Evolutionary conservation across 2,329 filamentous ascomycete genomes (phyloP), one percentile per base, ranked within the genome.

Genomic region (Colletotrichum endophyticum): DNA sequence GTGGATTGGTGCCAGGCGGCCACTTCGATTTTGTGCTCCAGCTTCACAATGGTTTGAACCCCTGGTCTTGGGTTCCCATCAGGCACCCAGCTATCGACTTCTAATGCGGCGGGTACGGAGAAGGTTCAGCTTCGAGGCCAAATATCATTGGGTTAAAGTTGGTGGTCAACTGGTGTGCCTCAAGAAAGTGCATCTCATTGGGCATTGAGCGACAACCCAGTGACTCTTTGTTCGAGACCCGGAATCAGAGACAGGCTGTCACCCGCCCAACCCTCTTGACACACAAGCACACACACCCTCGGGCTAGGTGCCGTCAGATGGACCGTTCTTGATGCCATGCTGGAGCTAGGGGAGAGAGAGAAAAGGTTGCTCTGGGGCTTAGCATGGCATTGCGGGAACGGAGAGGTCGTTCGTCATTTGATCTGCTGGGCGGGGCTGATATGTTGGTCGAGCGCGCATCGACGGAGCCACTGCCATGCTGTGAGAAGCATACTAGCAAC

Each of bases 171-270:
- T n/a, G 28, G 13, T 30, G 22, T 28, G 44, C 19, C 22, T 30
- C 25, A 39, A 15, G 53, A 19, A n/a, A 56, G 25, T 34, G 36
- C 44, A 36, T 63, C 28, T 72, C 22, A 75, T 73, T 73, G 73
- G 74, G 25, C 59, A 30, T 61, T 34, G 22, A 32, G 59, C 19
- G 49, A 36, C 25, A 66, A 64, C 27, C 74, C 56, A 66, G 53
- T 72, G 75, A 75, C 67, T 75, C 53, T 28, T 19, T 62, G 44
- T 70, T 66, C 66, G 53, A 75, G 53, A 30, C 61, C 27, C 32
- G 56, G 56, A 75, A 39, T 76, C 34, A 75, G 66, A 77, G 75
- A 77, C 72, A 75, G 59, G 53, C 36, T 75, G 72, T 77, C 75
- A 77, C 53, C 66, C 53, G 72, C 72, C 61, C 61, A 49, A 62